Base-by-base conservation (phyloP, 2,329 filamentous ascomycete species). In the Fusarium brachygibbosum region DNA sequence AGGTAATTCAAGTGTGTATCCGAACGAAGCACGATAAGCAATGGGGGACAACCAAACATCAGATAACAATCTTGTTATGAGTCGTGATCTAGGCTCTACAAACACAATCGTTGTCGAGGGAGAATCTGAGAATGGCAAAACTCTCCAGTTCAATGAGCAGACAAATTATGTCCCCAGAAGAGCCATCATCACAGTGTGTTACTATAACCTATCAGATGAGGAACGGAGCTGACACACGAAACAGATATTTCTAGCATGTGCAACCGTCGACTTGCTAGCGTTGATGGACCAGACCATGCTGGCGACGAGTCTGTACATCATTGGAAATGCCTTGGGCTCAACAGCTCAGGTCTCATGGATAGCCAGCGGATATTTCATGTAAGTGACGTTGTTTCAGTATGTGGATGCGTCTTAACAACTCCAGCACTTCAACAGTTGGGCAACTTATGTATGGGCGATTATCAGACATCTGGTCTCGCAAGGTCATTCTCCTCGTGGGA, bases 251-350 rank as follows among this genome's bases (percentile, higher is more conserved):
- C 76, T 88, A 16, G 85, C 86, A 17, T 87, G 85, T 63, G 82
- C 86, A 44, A 86, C 80, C 23, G 84, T 87, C 58, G 86, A 88
- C 52, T 75, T 88, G 38, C 70, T 87, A 32, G 85, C 86, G 0
- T 77, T 88, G 50, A 86, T 88, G 79, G 86, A 88, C 71, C 86
- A 88, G 74, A 88, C 86, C 0, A 87, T 85, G 3, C 76, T 88
- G 32, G 86, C 86, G 0, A 81, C 84, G 16, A 86, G 84, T 77
- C 76, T 88, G 65, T 84, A 84, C 46, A 86, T 87, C 50, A 82
- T 88, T 25, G 83, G 83, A n/a, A 82, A 82, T 62, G 79, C 83
- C 0, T 75, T 88, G 7, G 77, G 82, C 5, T 84, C 85, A 16
- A 83, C 81, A 48, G 77, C 82, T 31, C 81, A 87, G 62, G 80